Percentiles rank a stretch among this genome's conserved stretches.
Conservation (phyloP, 768 basidiomycete genomes). For the Chlorophyllum brunneum region DNA sequence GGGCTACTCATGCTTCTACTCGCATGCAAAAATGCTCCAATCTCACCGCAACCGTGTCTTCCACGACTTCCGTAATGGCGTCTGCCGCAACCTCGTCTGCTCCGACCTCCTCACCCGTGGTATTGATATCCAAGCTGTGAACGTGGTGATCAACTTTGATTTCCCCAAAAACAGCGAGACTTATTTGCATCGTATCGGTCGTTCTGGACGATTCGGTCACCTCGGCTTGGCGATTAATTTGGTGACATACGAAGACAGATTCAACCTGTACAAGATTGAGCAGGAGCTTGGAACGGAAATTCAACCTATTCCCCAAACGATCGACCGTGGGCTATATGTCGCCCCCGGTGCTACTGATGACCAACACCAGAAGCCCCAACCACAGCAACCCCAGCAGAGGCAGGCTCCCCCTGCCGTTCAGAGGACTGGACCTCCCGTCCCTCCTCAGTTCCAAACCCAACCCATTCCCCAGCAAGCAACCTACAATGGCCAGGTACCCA, state of each 20-base stretch:
- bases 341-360: constrained; percentile 60
- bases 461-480: constrained; percentile 9
- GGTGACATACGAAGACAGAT: constrained; percentile 96
- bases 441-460: constrained; percentile 14
- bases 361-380: constrained; percentile 32
- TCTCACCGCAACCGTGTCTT: constrained; percentile 98
- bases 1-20: constrained; percentile 99
- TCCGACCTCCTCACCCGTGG: constrained; percentile 96
- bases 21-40: constrained; percentile 99
- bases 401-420: constrained; percentile 13
- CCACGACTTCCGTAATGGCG: constrained; percentile 98
- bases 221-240: constrained; percentile 96
- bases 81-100: constrained; percentile 98
- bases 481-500: constrained; percentile 17
- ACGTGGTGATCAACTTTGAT: constrained; percentile 99
- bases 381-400: constrained; percentile 22
- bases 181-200: constrained; percentile 97
- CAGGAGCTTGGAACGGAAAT: constrained; percentile 99
- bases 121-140: constrained; percentile 99
- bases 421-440: constrained; percentile 6
- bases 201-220: constrained; percentile 96
- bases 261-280: constrained; percentile 97
- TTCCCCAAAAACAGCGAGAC: constrained; percentile 99
- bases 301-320: constrained; percentile 86
- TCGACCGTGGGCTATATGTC: constrained; percentile 92